Evolutionary conservation across 345 rosid genomes (phyloP).

Genomic region (Populus ilicifolia): DNA sequence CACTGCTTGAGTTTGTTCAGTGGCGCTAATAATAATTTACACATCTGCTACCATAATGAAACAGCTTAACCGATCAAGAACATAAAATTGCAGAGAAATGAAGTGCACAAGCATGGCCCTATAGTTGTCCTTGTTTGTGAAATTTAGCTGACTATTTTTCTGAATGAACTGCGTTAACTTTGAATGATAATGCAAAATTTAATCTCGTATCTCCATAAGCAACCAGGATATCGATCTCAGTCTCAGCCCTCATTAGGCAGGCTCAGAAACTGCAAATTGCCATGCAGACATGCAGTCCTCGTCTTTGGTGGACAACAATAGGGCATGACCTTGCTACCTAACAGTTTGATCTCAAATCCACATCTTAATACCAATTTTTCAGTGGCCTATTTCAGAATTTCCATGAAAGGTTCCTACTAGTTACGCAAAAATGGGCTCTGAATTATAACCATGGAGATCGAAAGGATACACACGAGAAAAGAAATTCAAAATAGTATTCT

Average conservation of each 20-base stretch:
- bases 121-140: neutral
- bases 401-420: neutral
- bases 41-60: neutral
- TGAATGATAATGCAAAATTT: neutral
- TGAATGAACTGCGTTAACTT: neutral
- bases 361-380: neutral
- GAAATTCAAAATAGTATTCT: conserved; percentile 56
- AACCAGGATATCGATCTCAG: neutral
- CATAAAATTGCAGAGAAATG: neutral
- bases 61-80: neutral
- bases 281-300: neutral
- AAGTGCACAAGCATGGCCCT: neutral
- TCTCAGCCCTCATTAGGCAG: neutral
- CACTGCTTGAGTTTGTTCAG: neutral
- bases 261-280: neutral
- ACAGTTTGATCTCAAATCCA: neutral
- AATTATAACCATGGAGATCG: neutral
- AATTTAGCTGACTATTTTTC: neutral
- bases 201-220: neutral
- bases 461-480: conserved; percentile 42
- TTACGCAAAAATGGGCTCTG: neutral
- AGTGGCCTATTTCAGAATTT: neutral
- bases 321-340: neutral
- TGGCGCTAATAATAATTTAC: neutral
- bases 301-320: neutral